These are phyloP conservation scores for Fusarium sp. DNA, from an alignment of 2,329 filamentous ascomycete genomes.

Conservation along the genomic window DNA sequence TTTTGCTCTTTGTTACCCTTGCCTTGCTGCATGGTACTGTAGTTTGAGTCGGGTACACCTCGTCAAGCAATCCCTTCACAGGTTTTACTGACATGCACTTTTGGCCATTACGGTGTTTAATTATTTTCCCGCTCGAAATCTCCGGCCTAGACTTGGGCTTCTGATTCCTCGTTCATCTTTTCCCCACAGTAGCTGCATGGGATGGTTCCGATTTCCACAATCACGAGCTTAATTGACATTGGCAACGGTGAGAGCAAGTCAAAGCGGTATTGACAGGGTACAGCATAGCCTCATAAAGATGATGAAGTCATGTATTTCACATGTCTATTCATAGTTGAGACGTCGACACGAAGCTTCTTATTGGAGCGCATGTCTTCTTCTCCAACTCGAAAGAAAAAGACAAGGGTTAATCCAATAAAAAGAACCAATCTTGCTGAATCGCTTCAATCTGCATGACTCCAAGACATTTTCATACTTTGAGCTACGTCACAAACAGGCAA, in stretches of 20 bases:
- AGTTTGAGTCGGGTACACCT: no score
- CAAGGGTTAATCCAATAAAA: background rate
- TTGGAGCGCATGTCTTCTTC: slow-evolving; percentile 11
- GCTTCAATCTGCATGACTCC: background rate
- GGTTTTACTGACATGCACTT: background rate
- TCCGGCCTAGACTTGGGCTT: accelerated
- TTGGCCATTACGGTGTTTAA: background rate
- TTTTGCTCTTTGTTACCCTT: background rate
- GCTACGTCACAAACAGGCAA: slow-evolving; percentile 13
- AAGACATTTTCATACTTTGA: background rate
- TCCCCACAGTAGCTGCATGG: no score
- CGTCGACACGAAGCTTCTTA: background rate
- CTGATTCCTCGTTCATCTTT: accelerated
- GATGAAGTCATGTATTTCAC: background rate
- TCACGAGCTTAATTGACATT: background rate
- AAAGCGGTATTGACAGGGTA: background rate
- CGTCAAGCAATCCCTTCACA: background rate
- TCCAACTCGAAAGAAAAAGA: background rate
- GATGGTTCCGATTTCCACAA: no score
- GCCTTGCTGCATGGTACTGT: no score
- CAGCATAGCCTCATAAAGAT: background rate
- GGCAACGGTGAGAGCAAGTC: background rate
- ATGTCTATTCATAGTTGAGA: background rate
- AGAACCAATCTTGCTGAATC: background rate
- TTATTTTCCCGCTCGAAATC: background rate